These are phyloP conservation scores for Leptographium procerum DNA, from an alignment of 2,329 filamentous ascomycete species.

Conservation along the genomic window DNA sequence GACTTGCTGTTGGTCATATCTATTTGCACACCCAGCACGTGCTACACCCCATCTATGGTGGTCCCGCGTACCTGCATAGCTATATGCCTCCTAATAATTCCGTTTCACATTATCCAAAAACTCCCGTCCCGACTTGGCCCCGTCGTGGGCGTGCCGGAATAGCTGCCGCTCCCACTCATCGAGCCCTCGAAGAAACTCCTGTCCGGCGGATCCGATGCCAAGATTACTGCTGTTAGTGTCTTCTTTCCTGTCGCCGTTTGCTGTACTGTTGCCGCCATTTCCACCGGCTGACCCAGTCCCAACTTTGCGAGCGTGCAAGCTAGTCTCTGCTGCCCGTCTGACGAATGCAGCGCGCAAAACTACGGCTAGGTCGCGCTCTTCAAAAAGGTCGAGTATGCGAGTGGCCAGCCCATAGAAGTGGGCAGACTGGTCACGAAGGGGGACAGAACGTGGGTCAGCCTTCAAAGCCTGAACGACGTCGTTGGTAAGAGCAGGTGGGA, in stretches of 20 bases:
- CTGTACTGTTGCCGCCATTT: slow-evolving; percentile 30
- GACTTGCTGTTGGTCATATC: too few relatives aligned
- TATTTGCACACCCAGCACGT: too few relatives aligned
- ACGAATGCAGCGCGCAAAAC: slow-evolving; percentile 72
- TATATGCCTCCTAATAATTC: slow-evolving; percentile 13
- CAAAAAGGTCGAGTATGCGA: slow-evolving; percentile 80
- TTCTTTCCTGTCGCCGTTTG: slow-evolving; percentile 46
- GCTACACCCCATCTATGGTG: not conserved
- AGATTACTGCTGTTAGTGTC: slow-evolving; percentile 33
- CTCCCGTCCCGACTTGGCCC: slow-evolving; percentile 55
- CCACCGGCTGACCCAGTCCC: slow-evolving; percentile 43
- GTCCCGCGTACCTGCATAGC: not conserved
- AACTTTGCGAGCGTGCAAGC: slow-evolving; percentile 79
- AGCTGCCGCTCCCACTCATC: slow-evolving; percentile 80
- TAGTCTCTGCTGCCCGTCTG: slow-evolving; percentile 67
- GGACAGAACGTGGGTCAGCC: slow-evolving; percentile 76
- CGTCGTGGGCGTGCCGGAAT: slow-evolving; percentile 65
- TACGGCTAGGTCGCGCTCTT: slow-evolving; percentile 66
- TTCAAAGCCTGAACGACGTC: slow-evolving; percentile 82
- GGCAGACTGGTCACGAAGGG: slow-evolving; percentile 69
- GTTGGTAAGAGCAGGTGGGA: slow-evolving; percentile 64
- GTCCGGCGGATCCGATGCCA: slow-evolving; percentile 50
- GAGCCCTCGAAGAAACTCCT: slow-evolving; percentile 76
- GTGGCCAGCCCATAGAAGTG: slow-evolving; percentile 84
- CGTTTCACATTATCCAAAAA: slow-evolving; percentile 57